Evolutionary conservation across 2,329 filamentous ascomycete genomes (phyloP), one percentile per base, ranked within the genome.

Genomic region (Berkeleyomyces rouxiae): DNA sequence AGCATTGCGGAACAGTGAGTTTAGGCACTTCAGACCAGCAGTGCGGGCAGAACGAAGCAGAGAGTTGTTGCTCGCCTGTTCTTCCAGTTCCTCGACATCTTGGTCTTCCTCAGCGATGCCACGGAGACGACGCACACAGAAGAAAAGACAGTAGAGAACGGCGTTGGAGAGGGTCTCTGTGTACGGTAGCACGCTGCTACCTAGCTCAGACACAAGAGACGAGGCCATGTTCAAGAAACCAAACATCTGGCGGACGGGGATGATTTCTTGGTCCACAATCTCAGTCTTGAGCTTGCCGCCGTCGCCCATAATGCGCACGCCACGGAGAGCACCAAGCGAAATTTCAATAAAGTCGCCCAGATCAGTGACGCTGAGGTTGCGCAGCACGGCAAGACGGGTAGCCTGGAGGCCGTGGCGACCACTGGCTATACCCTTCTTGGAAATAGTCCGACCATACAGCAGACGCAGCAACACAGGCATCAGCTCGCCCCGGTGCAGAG

Each of bases 201-300:
- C 90, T 43, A 97, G 80, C 61, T 93, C 90, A 63, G 87, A 86
- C 65, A 97, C 83, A 71, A 97, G 83, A 9, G 92, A 84, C 65
- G 90, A 85, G 59, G 93, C 79, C 89, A 97, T 93, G 70, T 95
- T 95, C 60, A 96, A 76, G 70, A 96, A 83, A 76, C 95, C 93
- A 64, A 93, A 81, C 72, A 96, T 92, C 72, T 91, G 93, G 68
- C 91, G 83, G 9, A 81, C 74, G 13, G 82, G 80, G 36, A 91
- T 74, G 10, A 86, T 66, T 53, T 88, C 81, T 37, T 78, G 74
- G 0, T 77, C 71, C 58, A 90, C 80, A 0, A 78, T 70, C 62
- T 79, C 75, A 2, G 79, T 74, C 5, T 82, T 68, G n/a, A 65
- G 47, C 3, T 37, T 13, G 4, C 74, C 68, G 0, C 74, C 70